Evolutionary conservation across 2,329 filamentous ascomycete genomes (phyloP), one percentile per base, ranked within the genome.

Genomic region (Scedosporium boydii): DNA sequence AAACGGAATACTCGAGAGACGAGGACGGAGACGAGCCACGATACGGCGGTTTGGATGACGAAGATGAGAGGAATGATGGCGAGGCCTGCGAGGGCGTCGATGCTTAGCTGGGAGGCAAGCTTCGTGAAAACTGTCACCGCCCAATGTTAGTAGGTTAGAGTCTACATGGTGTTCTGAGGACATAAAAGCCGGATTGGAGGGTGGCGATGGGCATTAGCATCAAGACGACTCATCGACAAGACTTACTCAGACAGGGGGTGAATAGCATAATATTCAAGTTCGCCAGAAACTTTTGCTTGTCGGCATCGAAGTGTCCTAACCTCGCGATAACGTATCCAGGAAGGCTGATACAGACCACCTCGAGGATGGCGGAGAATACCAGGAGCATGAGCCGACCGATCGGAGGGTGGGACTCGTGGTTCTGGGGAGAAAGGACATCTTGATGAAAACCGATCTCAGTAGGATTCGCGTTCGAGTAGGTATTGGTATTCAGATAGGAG

Each of bases 21-120:
- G 12, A 82, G 69, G 7, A 86, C 76, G 2, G 93, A 87, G 61
- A 92, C 91, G 3, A 85, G 62, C 77, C 92, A 99, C 14, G 93
- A 98, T 29, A 98, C 87, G 7, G 89, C 68, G 0, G 92, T 97
- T 77, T 97, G 93, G 34, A 95, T 81, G 64, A 92, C 70, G 75
- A 98, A 98, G 72, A 99, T 97, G 68, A 91, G 77, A n/a, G 95
- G 95, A 64, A 99, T 99, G 67, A 99, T 89, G 67, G 89, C 91
- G 46, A 99, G 84, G 63, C 98, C 95, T 65, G 86, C 81, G 60
- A 99, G 83, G 75, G 96, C 97, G 65, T 95, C 89, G 62, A 92
- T 90, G 56, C 90, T 96, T 63, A 99, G 83, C 75, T 99, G 93
- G 1, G 92, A 96, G 6, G 93, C 95, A 46, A 99, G 84, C 76